Conservation (phyloP, 495 filamentous ascomycete species). For the Cercophora scortea region DNA sequence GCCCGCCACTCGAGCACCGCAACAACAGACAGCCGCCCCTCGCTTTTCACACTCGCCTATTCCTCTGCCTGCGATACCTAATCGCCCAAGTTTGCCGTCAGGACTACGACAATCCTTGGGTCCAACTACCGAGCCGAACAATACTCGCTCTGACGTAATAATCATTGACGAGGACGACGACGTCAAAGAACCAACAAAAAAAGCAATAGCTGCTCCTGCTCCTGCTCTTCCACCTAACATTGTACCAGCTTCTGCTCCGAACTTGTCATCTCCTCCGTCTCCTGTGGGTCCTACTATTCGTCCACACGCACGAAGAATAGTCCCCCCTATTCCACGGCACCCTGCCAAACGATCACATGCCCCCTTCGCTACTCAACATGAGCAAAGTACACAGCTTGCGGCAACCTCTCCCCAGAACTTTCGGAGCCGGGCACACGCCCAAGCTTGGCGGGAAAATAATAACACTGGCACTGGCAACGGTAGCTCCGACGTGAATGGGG, state of each 20-base stretch:
- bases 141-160: slow-evolving; percentile 2
- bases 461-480: background rate
- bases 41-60: slow-evolving; percentile 11
- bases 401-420: slow-evolving; percentile 9
- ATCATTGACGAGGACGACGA: slow-evolving; percentile 10
- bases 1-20: background rate
- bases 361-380: background rate
- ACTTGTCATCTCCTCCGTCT: background rate
- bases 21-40: background rate
- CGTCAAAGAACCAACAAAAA: background rate
- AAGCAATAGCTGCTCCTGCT: background rate
- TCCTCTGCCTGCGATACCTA: slow-evolving; percentile 2
- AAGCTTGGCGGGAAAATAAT: slow-evolving; percentile 4
- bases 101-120: background rate
- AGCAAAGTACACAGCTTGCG: slow-evolving; percentile 4
- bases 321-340: background rate
- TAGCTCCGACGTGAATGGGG: too few species aligned
- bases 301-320: too few species aligned
- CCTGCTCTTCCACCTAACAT: background rate
- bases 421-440: slow-evolving; percentile 6
- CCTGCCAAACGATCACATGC: background rate
- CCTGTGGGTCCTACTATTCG: background rate
- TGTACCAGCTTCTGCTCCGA: background rate
- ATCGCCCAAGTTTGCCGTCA: background rate
- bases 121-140: background rate